phyloP scores from a whole-genome alignment of 352 stramenopile genomes.

The Phytophthora aleatoria region DNA sequence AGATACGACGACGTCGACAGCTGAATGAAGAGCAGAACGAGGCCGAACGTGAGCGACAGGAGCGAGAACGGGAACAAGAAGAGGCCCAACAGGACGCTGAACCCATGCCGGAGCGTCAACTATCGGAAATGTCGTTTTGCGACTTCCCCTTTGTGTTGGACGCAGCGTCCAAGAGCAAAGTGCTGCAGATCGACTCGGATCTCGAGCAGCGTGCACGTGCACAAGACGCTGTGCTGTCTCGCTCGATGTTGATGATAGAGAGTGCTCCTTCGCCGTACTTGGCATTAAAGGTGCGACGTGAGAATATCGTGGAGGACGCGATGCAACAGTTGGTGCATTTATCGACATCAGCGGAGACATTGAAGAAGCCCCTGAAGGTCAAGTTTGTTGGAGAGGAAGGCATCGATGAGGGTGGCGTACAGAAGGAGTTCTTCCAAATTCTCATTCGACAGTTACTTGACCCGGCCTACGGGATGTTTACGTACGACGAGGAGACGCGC shows the following conservation, averaged over 20 bases:
- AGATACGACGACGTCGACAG: conserved; percentile 24
- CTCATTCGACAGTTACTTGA: conserved; percentile 76
- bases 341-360: conserved; percentile 47
- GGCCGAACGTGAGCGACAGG: conserved; percentile 18
- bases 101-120: conserved; percentile 52
- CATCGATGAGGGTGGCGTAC: conserved; percentile 79
- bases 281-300: conserved; percentile 65
- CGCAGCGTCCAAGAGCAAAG: conserved; percentile 75
- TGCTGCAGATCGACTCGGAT: conserved; percentile 80
- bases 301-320: conserved; percentile 78
- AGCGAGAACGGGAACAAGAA: conserved; percentile 23
- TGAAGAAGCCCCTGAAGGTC: conserved; percentile 85
- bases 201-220: conserved; percentile 65
- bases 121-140: conserved; percentile 83
- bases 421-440: conserved; percentile 88
- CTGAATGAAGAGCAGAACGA: conserved; percentile 22
- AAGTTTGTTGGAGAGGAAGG: conserved; percentile 87
- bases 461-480: conserved; percentile 82
- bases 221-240: conserved; percentile 59
- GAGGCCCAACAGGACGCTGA: conserved; percentile 12
- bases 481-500: conserved; percentile 70
- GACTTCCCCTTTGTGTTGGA: conserved; percentile 84
- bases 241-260: conserved; percentile 32
- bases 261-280: conserved; percentile 57
- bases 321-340: conserved; percentile 74